Evolutionary conservation across 495 filamentous ascomycete species (phyloP), one percentile per base, ranked within the genome.

Genomic region (Xylaria sp.): DNA sequence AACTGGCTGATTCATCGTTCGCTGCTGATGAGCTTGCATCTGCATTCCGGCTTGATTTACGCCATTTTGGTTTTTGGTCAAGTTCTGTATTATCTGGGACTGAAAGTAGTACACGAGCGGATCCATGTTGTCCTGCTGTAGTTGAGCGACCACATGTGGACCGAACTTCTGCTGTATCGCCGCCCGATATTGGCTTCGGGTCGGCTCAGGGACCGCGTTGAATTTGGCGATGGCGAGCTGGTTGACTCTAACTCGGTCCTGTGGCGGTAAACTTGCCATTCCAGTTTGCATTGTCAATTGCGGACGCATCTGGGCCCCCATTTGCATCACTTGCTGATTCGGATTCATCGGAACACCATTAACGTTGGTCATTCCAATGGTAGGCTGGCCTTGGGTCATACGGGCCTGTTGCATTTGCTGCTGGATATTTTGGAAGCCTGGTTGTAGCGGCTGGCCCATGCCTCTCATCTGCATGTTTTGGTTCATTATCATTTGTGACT

Each of bases 331-430:
- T 67, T 83, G 83, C 55, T 82, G 81, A 40, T 76, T 81, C 19
- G 81, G 77, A 9, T 79, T 78, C 61, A 82, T 80, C 4, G 75
- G 69, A 41, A 80, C 72, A 2, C 75, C 71, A 5, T 76, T 78
- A 11, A 75, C 76, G 24, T 78, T 78, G 1, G 62, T 70, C 76
- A 83, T 78, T 15, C 80, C 79, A 73, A 83, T 79, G 24, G 69
- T 74, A 26, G 80, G 69, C 52, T 82, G 82, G 11, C 76, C 73
- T 61, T 80, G 79, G 41, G 77, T 77, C 11, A 83, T 80, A 19
- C 85, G 80, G 48, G 82, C 80, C 0, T 82, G 75, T 71, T 87
- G 85, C 83, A 84, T 86, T 50, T 78, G 86, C 37, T 85, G 83
- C 43, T 84, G 83, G 41, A 86, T 78, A 43, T 84, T 82, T 52